Base-by-base conservation (phyloP, 768 basidiomycete species). In the Dacryopinax primogenitus region DNA sequence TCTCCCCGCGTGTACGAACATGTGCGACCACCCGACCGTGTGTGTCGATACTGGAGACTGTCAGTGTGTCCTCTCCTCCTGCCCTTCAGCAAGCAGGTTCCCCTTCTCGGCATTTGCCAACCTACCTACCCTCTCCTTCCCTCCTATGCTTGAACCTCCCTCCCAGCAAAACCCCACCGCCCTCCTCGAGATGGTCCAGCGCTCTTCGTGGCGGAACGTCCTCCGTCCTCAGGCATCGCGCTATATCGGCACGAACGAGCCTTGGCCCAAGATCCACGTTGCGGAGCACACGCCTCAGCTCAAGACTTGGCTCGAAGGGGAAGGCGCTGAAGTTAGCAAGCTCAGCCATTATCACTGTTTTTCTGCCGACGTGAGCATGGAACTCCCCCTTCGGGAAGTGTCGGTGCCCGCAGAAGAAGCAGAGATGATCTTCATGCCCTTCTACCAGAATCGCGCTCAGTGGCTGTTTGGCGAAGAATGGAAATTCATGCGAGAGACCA, bases 41-140 rank as follows among this genome's bases (percentile, higher is more conserved):
- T 76, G 74, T 66, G 70, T 76, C 23, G 70, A 76, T 65, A 74
- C 73, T 9, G 74, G 73, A 2, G 66, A 69, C 28, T 76, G 74
- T 63, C 72, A 73, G 45, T 76, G 74, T 58, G 73, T 76, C 12
- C 68, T 69, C 16, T 67, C 73, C 1, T 65, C 69, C n/a, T 76
- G 74, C 67, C 68, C 68, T 12, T 64, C 70, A 2, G 65, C 65
- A 41, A 68, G 68, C 12, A 67, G 69, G 21, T 70, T 71, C 63
- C 72, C 72, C 7, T 66, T 73, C 7, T 34, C 69, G 11, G 65
- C 69, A 1, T 63, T 70, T 33, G 67, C 67, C 23, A 66, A 66
- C 3, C 58, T 68, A 13, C 66, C 64, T 26, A 34, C 63, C 33
- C 18, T 67, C 63, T 64, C 67, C 37, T 47, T 67, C 65, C 28